Evolutionary conservation across 257 asterid species (phyloP), one percentile per base, ranked within the genome.

Genomic region (Solanum raphanifolium): DNA sequence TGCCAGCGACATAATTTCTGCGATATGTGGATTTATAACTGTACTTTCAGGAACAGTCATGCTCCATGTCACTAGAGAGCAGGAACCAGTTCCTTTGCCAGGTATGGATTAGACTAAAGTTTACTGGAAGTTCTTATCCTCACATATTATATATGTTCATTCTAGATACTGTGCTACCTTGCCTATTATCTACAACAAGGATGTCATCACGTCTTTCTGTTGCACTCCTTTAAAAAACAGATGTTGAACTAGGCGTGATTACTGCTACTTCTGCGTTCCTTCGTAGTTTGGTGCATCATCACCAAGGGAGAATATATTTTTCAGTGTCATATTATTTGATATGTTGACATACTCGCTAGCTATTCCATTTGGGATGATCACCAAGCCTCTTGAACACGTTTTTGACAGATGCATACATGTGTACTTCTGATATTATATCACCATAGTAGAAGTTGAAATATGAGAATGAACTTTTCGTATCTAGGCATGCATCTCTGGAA

Each of bases 31-130:
- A 43, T 94, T 94, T 88, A 87, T 93, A 46, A 94, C 95, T 10
- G 95, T 93, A 41, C 94, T 94, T 90, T 90, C 94, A 8, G 98
- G 98, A 60, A 93, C 98, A 66, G 90, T 93, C 95, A 93, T 94
- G 87, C 92, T 94, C 91, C 96, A 94, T 88, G 72, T 88, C 83
- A 94, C 95, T n/a, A 92, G 95, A 88, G 95, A 94, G 65, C 94
- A 91, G 2, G 95, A 92, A 65, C 89, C 91, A 58, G 89, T 76
- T 73, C 86, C 90, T 36, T 39, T 91, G 85, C 29, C 90, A 90
- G 96, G 96, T 94, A 89, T 46, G 27, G 60, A 27, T 43, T 27
- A 41, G 23, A 43, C 85, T 43, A 79, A 79, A 79, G n/a, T 79
- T 79, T 27, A 16, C 85, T 79, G 35, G 85, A 79, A 27, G 85